phyloP scores from a whole-genome alignment of 257 asterid species.

The Solanum rostratum region DNA sequence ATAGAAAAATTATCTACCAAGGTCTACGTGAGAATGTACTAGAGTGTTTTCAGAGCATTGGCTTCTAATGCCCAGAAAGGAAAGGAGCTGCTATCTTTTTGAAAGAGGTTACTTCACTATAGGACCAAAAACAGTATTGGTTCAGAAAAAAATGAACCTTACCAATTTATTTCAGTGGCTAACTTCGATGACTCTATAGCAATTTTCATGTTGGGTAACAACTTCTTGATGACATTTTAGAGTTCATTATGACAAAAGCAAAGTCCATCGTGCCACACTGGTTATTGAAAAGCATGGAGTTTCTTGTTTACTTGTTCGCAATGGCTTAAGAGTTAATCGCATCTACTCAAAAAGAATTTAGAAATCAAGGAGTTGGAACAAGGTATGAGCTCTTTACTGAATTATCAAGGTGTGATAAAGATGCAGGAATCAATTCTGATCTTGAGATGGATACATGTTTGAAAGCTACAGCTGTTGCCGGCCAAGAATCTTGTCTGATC shows the following conservation, averaged over 20 bases:
- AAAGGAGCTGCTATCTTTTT: constrained; percentile 86
- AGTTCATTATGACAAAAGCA: constrained; percentile 51
- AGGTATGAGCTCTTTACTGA: too few species aligned
- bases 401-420: too few species aligned
- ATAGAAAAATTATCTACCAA: constrained; percentile 68
- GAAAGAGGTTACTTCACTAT: constrained; percentile 85
- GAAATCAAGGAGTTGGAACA: too few species aligned
- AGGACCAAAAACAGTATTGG: constrained; percentile 95
- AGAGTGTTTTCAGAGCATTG: constrained; percentile 67
- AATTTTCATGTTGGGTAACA: constrained; percentile 58
- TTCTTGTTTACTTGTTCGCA: too few species aligned
- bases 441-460: too few species aligned
- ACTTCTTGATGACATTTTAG: constrained; percentile 47
- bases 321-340: neutral
- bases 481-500: too few species aligned
- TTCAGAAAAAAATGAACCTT: constrained; percentile 49
- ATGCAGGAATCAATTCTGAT: too few species aligned
- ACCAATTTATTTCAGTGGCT: constrained; percentile 39
- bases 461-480: too few species aligned
- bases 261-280: constrained; percentile 82
- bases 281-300: constrained; percentile 34
- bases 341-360: neutral
- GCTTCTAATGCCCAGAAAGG: constrained; percentile 85
- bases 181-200: constrained; percentile 59
- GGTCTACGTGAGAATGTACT: constrained; percentile 90